Base-by-base conservation (phyloP, 148 eudicot genomes). In the Chenopodium suecicum region DNA sequence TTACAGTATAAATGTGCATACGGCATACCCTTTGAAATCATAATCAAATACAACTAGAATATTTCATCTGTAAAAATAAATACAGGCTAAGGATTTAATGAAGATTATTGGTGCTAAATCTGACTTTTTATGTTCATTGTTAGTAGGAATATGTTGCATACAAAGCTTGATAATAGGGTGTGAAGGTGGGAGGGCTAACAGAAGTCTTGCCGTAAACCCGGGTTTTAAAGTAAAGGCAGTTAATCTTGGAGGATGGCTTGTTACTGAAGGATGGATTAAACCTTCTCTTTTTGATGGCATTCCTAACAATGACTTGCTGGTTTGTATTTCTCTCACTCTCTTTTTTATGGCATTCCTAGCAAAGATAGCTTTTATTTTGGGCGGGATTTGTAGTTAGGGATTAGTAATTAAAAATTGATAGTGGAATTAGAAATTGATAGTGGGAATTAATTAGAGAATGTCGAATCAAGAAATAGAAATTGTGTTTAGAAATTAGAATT, bases 231-330 rank as follows among this genome's bases (percentile, higher is more conserved):
- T 90, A 34, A 77, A 65, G 81, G 92, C 93, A 4, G 93, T 89
- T 20, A 91, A 89, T 77, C 84, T 93, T 20, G 97, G 97, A 23
- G 94, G 92, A 6, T 93, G 94, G 94, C 92, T 93, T 10, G 91
- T 91, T 9, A 85, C 92, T 11, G 97, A 93, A 87, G 92, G 89
- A 22, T 93, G 94, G 94, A 93, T 93, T 50, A 71, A 88, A 9
- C 97, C 97, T 58, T 80, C 89, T 82, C 94, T 91, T 54, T 93
- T 93, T 23, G 87, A 88, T 70, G 92, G 84, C 84, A 93, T 93
- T 76, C 91, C 91, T 67, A 93, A 93, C 84, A 86, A 82, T 63
- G 93, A 34, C 32, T 27, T 27, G 27, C 27, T 27, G 27, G 27
- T 27, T 27, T 27, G 27, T 27, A 27, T 27, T 27, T 27, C 0